Evolutionary conservation across 768 basidiomycete genomes (phyloP).

Genomic region (Pleurotus pulmonarius): DNA sequence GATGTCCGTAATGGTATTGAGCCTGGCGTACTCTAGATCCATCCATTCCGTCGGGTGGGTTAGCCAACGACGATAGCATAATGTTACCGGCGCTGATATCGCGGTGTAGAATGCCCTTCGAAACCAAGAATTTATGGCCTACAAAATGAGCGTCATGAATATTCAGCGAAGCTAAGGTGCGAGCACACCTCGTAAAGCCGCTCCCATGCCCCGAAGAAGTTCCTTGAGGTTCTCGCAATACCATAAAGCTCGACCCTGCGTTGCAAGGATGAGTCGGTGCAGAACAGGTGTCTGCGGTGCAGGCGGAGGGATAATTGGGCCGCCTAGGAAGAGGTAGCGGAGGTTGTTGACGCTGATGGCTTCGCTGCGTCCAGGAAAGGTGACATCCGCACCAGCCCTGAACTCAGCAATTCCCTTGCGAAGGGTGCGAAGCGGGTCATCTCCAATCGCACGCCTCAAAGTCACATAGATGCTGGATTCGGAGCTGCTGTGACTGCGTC

Average conservation of each 20-base stretch:
- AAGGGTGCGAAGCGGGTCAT: too few relatives aligned
- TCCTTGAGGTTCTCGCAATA: conserved; percentile 15
- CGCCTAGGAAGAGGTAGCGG: neutral
- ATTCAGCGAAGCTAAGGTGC: neutral
- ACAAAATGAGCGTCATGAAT: neutral
- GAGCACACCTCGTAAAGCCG: conserved; percentile 13
- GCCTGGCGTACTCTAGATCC: conserved; percentile 24
- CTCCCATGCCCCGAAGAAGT: conserved; percentile 13
- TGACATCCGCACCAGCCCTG: conserved; percentile 13
- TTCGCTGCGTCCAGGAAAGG: conserved; percentile 5
- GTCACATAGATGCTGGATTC: conserved; percentile 15
- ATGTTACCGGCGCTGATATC: conserved; percentile 15
- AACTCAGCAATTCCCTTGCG: conserved; percentile 14
- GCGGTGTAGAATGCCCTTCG: conserved; percentile 24
- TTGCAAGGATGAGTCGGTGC: conserved; percentile 15
- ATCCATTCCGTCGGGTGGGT: conserved; percentile 9
- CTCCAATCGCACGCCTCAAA: conserved; percentile 5
- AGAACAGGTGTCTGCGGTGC: conserved; percentile 9
- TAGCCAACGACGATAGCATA: conserved; percentile 20
- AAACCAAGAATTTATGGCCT: conserved; percentile 17
- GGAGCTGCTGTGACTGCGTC: conserved; percentile 11
- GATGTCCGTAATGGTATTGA: neutral
- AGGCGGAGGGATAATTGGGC: neutral
- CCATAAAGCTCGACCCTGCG: conserved; percentile 16
- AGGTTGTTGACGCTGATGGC: conserved; percentile 10